Percentiles rank a stretch among this genome's conserved stretches.
Conservation (phyloP, 495 filamentous ascomycete species). For the Penicillium canescens region DNA sequence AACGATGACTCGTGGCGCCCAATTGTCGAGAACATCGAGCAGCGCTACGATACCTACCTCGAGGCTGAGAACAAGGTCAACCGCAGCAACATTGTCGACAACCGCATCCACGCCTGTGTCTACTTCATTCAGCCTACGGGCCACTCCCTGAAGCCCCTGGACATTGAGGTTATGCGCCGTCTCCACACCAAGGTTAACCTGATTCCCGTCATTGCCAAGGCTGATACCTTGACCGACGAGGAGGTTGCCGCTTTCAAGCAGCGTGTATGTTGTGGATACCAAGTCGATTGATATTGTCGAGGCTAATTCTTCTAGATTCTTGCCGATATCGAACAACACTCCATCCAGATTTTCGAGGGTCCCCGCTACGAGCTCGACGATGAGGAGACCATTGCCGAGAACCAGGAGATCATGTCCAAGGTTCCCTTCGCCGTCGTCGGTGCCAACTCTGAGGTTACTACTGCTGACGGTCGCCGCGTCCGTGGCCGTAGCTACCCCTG, state of each 20-base stretch:
- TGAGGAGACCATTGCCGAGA: slow-evolving; percentile 98
- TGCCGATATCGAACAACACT: slow-evolving; percentile 93
- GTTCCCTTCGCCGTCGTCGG: slow-evolving; percentile 98
- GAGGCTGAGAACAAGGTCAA: slow-evolving; percentile 99
- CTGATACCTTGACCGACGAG: slow-evolving; percentile 96
- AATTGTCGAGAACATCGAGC: slow-evolving; percentile 99
- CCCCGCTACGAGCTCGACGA: slow-evolving; percentile 98
- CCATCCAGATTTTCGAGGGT: slow-evolving; percentile 98
- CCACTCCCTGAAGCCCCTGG: slow-evolving; percentile 97
- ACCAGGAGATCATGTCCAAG: slow-evolving; percentile 99
- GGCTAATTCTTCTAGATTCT: slow-evolving; percentile 68
- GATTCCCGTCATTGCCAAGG: slow-evolving; percentile 98
- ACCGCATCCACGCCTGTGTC: slow-evolving; percentile 96
- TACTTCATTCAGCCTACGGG: slow-evolving; percentile 99
- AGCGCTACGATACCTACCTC: slow-evolving; percentile 95
- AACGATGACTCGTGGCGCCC: slow-evolving; percentile 99
- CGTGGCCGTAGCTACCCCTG: slow-evolving; percentile 96
- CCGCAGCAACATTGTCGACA: slow-evolving; percentile 98
- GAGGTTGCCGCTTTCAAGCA: slow-evolving; percentile 93
- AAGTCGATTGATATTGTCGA: slow-evolving; percentile 1
- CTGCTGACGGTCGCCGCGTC: slow-evolving; percentile 89
- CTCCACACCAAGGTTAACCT: slow-evolving; percentile 99
- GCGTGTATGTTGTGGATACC: slow-evolving; percentile 61
- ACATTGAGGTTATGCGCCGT: slow-evolving; percentile 98
- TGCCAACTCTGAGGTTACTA: slow-evolving; percentile 89